A percentile compares a stretch with the other conserved stretches of the same genome.
Evolutionary conservation across 225 moss, liverwort and hornwort genomes (phyloP).

Genomic region (Pseudoscleropodium purum): DNA sequence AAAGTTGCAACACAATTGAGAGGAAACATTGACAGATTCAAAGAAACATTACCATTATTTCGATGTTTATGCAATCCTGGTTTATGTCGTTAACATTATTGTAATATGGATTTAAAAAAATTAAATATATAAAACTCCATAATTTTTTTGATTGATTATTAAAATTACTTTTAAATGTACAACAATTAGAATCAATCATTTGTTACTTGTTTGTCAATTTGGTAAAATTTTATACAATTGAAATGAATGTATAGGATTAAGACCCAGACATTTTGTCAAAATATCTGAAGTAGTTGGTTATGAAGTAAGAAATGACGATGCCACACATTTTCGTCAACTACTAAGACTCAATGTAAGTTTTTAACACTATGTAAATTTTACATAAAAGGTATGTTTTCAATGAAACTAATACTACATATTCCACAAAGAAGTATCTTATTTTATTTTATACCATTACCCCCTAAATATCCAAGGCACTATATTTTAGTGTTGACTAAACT

Average conservation of each 20-base stretch:
- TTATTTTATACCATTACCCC: rapidly evolving
- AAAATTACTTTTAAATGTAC: too few relatives aligned
- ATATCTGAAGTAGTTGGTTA: constrained; percentile 82
- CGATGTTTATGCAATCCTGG: constrained; percentile 85
- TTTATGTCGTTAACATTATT: neutral
- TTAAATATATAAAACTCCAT: neutral
- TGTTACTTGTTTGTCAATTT: too few relatives aligned
- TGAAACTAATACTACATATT: too few relatives aligned
- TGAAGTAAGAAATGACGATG: constrained; percentile 72
- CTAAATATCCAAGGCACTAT: neutral
- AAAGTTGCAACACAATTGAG: constrained; percentile 69
- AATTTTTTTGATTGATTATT: too few relatives aligned
- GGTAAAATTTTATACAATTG: neutral
- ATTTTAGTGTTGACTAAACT: neutral
- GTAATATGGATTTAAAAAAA: neutral
- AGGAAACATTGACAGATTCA: constrained; percentile 61
- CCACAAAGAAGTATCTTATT: neutral
- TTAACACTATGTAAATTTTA: neutral
- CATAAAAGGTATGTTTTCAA: neutral
- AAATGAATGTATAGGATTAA: constrained; percentile 29
- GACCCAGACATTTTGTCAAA: constrained; percentile 64
- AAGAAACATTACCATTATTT: constrained; percentile 67
- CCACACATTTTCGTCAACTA: constrained; percentile 72
- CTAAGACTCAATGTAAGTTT: constrained; percentile 60
- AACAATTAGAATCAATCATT: neutral